These are phyloP conservation scores for Boletus semigastroideus DNA, from an alignment of 1,284 basidiomycete species.

Conservation along the genomic window DNA sequence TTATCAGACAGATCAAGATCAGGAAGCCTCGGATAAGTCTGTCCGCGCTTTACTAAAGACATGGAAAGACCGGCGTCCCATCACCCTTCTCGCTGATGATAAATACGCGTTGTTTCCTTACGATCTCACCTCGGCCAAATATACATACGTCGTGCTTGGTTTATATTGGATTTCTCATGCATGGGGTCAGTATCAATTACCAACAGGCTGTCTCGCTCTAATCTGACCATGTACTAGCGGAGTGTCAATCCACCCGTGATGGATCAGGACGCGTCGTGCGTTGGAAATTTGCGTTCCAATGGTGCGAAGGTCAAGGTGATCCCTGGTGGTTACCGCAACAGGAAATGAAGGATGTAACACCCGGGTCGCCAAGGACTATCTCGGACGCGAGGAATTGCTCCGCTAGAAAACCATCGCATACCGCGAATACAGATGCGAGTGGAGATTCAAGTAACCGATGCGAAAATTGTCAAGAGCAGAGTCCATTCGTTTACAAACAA, in stretches of 20 bases:
- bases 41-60: slow-evolving; percentile 65
- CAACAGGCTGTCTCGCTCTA: slow-evolving; percentile 3
- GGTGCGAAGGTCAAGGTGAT: slow-evolving; percentile 67
- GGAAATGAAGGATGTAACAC: neutral
- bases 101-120: slow-evolving; percentile 71
- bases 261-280: slow-evolving; percentile 53
- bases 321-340: slow-evolving; percentile 27
- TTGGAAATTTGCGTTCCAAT: slow-evolving; percentile 79
- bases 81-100: slow-evolving; percentile 70
- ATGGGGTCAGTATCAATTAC: slow-evolving; percentile 63
- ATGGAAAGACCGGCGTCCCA: slow-evolving; percentile 47
- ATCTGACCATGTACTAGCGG: slow-evolving; percentile 45
- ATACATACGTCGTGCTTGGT: slow-evolving; percentile 71
- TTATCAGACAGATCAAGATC: slow-evolving; percentile 52
- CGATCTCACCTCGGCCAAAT: slow-evolving; percentile 49
- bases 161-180: slow-evolving; percentile 67
- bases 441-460: slow-evolving; percentile 24
- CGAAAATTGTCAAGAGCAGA: slow-evolving; percentile 39
- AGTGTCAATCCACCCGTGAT: slow-evolving; percentile 53
- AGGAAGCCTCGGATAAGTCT: slow-evolving; percentile 63
- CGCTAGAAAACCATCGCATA: neutral
- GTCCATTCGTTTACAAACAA: slow-evolving; percentile 52
- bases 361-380: neutral
- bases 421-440: neutral
- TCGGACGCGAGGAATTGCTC: neutral